These are phyloP conservation scores for Aspergillus luchuensis DNA, from an alignment of 2,329 filamentous ascomycete genomes.

Conservation along the genomic window DNA sequence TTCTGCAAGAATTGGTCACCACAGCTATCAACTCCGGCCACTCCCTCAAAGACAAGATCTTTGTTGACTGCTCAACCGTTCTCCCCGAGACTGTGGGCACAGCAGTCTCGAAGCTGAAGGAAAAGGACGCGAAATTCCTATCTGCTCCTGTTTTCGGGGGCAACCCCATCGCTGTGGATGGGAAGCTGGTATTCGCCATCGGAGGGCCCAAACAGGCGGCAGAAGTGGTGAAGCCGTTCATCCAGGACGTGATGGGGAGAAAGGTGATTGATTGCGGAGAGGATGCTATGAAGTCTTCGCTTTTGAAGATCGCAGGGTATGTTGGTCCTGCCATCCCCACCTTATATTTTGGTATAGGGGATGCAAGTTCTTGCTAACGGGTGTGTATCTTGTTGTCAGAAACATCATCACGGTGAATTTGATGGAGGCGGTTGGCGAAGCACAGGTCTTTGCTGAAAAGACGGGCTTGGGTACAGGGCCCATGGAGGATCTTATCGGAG, in stretches of 20 bases:
- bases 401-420: conserved; percentile 48
- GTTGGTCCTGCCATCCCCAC: conserved; percentile 11
- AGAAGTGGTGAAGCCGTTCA: conserved; percentile 41
- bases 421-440: conserved; percentile 51
- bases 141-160: conserved; percentile 50
- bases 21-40: conserved; percentile 28
- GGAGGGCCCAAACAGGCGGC: conserved; percentile 41
- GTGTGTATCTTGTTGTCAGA: conserved; percentile 18
- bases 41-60: conserved; percentile 68
- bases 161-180: conserved; percentile 46
- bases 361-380: background rate
- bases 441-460: conserved; percentile 51
- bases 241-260: conserved; percentile 48
- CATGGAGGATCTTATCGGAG: conserved; percentile 47
- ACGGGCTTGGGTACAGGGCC: conserved; percentile 46
- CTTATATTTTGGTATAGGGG: background rate
- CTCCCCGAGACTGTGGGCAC: conserved; percentile 67
- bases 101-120: conserved; percentile 36
- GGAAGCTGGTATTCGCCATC: conserved; percentile 50
- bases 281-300: conserved; percentile 44
- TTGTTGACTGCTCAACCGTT: conserved; percentile 85
- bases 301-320: conserved; percentile 50
- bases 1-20: conserved; percentile 36
- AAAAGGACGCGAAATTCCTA: conserved; percentile 40
- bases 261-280: conserved; percentile 48